Evolutionary conservation across 1,139 yeast species (phyloP), one percentile per base, ranked within the genome.

Genomic region (Yamadazyma atlantica): DNA sequence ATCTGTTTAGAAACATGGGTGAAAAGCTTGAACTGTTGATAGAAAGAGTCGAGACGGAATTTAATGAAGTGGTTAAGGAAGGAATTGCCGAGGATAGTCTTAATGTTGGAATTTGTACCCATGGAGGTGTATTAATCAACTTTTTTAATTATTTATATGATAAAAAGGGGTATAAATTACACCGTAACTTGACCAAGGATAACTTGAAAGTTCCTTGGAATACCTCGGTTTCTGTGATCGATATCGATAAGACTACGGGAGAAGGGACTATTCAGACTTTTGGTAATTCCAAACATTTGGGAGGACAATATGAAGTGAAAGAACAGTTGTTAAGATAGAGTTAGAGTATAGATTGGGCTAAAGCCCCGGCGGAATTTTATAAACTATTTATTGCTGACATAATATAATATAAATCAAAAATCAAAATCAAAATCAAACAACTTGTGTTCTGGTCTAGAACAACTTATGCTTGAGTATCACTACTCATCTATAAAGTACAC

Each of bases 71-170:
- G 0, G 53, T 80, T 3, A 62, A 62, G 6, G 60, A 61, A 12
- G 65, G 78, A 8, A 45, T 51, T 2, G 52, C 51, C 1, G 53
- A 62, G 3, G 58, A 58, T 14, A 57, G 66, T 43, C 56, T 60
- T 33, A 84, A 83, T 43, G 72, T 85, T 1, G 66, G 82, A 19
- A 45, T 88, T 18, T 81, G 92, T 40, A 80, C 92, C 10, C 97
- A 89, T 55, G 97, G 97, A 14, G 96, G 96, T 5, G 87, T 87
- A 1, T 80, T 89, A 24, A 74, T 87, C 37, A 74, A 80, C 33
- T 72, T 83, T 33, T 54, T 76, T 35, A 73, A 77, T 37, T 67
- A 74, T 43, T 57, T 77, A 28, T 64, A 74, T 41, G 49, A 52
- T 2, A 69, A 65, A 19, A 50, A 57, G 34, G 56, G 60, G 4